Evolutionary conservation across 176 grass and related monocot genomes (phyloP).

Genomic region (Oryza officinalis): DNA sequence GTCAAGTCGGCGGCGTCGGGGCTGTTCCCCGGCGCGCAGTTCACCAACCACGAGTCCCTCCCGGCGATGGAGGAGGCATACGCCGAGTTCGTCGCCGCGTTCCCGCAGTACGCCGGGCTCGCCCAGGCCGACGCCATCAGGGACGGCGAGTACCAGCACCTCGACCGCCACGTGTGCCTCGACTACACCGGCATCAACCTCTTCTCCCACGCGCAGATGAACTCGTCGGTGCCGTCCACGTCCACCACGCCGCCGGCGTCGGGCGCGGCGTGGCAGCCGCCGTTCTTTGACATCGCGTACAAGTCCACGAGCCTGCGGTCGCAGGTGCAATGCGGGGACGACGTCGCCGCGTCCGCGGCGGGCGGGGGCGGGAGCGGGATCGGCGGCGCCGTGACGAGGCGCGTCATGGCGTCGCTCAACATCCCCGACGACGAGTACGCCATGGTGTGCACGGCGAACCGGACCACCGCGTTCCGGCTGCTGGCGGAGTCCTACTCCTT

Average conservation of each 20-base stretch:
- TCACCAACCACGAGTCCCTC: conserved; percentile 92
- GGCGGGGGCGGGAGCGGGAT: background rate
- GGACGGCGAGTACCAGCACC: conserved; percentile 59
- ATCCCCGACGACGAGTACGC: conserved; percentile 71
- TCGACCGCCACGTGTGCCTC: conserved; percentile 72
- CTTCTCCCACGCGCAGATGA: conserved; percentile 93
- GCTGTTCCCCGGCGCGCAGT: conserved; percentile 50
- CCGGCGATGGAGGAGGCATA: conserved; percentile 54
- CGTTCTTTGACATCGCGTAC: conserved; percentile 88
- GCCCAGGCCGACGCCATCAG: conserved; percentile 62
- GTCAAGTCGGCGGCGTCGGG: conserved; percentile 54
- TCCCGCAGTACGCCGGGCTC: conserved; percentile 63
- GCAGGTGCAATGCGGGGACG: conserved; percentile 53
- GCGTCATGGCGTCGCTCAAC: conserved; percentile 78
- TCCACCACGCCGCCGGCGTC: conserved; percentile 13
- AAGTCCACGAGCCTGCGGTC: conserved; percentile 63
- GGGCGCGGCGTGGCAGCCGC: conserved; percentile 54
- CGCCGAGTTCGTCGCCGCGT: conserved; percentile 58
- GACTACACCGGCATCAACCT: conserved; percentile 91
- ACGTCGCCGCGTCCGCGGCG: background rate
- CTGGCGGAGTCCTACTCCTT: conserved; percentile 88
- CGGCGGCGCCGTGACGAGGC: conserved; percentile 46
- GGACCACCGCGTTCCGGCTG: conserved; percentile 81
- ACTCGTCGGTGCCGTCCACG: conserved; percentile 45
- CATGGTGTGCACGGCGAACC: conserved; percentile 93